Conservation (phyloP, 2,329 filamentous ascomycete genomes). For the Akanthomyces dipterigenus region DNA sequence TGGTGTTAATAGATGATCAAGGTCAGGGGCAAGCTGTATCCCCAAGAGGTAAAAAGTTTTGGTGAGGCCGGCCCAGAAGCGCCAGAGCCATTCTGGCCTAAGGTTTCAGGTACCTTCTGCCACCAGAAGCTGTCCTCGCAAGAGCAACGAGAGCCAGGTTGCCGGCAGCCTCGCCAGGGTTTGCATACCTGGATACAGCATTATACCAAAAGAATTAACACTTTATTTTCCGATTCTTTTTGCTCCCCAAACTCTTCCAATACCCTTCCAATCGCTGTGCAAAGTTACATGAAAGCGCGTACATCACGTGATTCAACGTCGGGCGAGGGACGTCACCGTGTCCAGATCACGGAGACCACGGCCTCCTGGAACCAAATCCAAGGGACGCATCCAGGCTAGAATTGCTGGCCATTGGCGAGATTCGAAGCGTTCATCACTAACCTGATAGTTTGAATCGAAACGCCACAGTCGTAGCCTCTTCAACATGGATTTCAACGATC, state of each 20-base stretch:
- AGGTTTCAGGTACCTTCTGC: constrained; percentile 26
- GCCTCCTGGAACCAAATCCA: constrained; percentile 5
- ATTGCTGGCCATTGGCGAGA: constrained; percentile 3
- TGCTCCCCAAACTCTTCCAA: too few species aligned
- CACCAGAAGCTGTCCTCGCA: background rate
- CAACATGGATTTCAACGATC: constrained; percentile 76
- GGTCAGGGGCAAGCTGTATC: constrained; percentile 16
- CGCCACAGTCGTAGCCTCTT: background rate
- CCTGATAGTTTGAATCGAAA: background rate
- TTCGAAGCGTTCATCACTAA: background rate
- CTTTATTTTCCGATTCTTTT: background rate
- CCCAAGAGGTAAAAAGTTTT: constrained; percentile 23
- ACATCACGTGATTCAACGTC: constrained; percentile 2
- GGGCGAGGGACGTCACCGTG: constrained; percentile 11
- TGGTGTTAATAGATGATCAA: background rate
- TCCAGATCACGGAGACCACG: constrained; percentile 8
- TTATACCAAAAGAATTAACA: too few species aligned
- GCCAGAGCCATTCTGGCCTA: constrained; percentile 22
- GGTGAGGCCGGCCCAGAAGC: constrained; percentile 11
- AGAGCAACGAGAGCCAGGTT: background rate
- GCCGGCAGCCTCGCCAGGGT: background rate
- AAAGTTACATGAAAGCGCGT: background rate
- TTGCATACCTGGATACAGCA: background rate
- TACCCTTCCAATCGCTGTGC: background rate
- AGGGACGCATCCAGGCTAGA: background rate